phyloP scores from a whole-genome alignment of 352 stramenopile genomes.

The Vaucheria bursata region DNA sequence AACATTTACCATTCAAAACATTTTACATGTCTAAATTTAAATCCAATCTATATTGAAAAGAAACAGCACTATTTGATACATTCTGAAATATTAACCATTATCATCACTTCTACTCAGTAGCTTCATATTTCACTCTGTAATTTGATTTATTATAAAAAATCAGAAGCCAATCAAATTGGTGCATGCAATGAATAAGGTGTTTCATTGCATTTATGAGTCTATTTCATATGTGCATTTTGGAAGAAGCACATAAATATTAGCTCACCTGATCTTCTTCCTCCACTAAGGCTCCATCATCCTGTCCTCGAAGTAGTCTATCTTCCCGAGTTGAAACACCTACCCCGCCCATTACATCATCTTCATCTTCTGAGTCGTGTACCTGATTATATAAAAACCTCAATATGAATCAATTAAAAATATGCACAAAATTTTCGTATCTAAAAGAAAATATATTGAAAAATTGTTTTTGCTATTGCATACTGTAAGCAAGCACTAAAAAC shows the following conservation, averaged over 20 bases:
- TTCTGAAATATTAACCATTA: neutral
- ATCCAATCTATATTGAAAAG: no score
- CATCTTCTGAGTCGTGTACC: constrained; percentile 11
- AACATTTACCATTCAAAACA: no score
- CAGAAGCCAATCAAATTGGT: neutral
- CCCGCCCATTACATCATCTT: constrained; percentile 16
- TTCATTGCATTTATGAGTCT: no score
- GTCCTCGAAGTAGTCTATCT: neutral
- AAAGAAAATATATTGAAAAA: no score
- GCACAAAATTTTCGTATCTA: no score
- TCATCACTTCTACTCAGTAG: neutral
- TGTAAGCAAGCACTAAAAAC: no score
- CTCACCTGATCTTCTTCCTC: constrained; percentile 11
- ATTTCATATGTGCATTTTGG: no score
- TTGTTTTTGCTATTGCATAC: no score
- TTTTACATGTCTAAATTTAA: no score
- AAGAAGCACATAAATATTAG: no score
- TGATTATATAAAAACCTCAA: neutral
- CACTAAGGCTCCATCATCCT: neutral
- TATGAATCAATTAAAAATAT: neutral
- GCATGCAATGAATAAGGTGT: no score
- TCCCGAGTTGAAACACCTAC: neutral
- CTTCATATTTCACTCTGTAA: neutral
- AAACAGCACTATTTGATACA: no score
- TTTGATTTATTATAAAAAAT: neutral